These are phyloP conservation scores for Kodamaea nitidulidarum DNA, from an alignment of 805 yeast species.

Conservation along the genomic window DNA sequence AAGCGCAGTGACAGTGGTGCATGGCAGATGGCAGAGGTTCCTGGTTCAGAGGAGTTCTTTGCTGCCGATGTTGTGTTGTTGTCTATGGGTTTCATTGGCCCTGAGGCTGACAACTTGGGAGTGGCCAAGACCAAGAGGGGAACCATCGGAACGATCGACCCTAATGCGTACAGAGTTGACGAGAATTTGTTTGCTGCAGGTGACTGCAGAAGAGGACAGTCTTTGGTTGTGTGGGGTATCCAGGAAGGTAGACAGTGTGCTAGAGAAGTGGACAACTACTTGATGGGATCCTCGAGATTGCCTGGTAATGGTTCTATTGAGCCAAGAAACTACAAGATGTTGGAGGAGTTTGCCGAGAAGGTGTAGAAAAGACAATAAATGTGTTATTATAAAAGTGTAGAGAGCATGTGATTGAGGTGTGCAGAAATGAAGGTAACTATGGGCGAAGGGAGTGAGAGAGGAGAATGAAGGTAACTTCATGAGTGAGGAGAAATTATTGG, in stretches of 20 bases:
- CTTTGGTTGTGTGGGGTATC: slow-evolving; percentile 97
- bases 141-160: slow-evolving; percentile 62
- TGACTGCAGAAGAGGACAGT: slow-evolving; percentile 98
- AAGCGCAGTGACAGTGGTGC: slow-evolving; percentile 91
- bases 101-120: slow-evolving; percentile 75
- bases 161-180: slow-evolving; percentile 63
- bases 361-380: slow-evolving; percentile 25
- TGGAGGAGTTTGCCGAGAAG: slow-evolving; percentile 72
- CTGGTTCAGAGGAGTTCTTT: slow-evolving; percentile 90
- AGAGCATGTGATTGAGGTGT: no score
- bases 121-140: slow-evolving; percentile 78
- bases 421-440: no score
- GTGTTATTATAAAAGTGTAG: not conserved
- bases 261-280: slow-evolving; percentile 76
- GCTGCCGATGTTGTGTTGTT: slow-evolving; percentile 90
- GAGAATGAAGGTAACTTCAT: no score
- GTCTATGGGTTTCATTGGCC: slow-evolving; percentile 98
- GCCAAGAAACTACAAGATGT: slow-evolving; percentile 71
- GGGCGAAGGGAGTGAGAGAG: no score
- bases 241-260: slow-evolving; percentile 99
- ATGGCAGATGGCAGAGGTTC: slow-evolving; percentile 98
- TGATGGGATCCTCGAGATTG: slow-evolving; percentile 74
- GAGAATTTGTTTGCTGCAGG: slow-evolving; percentile 91
- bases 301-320: slow-evolving; percentile 95
- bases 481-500: no score